A percentile compares a stretch with the other conserved stretches of the same genome.
phyloP scores from a whole-genome alignment of 768 basidiomycete species.

The Pleurotus citrinopileatus region DNA sequence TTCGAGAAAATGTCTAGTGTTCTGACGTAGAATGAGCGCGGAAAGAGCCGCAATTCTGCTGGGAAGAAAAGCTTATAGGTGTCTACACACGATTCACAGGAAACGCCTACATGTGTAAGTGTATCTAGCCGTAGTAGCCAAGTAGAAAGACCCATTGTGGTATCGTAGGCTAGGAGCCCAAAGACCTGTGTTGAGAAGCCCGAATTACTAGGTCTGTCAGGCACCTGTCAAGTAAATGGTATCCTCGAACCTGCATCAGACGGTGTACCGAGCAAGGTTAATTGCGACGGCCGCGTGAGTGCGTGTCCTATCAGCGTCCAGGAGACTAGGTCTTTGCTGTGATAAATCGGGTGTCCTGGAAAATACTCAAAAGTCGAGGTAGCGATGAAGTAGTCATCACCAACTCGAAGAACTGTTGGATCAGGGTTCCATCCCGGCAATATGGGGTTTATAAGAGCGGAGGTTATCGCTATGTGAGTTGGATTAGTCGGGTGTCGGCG shows the following conservation, averaged over 20 bases:
- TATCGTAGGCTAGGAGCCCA: conserved; percentile 36
- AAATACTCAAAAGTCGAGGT: conserved; percentile 39
- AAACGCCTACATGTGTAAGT: conserved; percentile 32
- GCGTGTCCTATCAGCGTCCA: conserved; percentile 38
- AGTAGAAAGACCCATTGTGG: conserved; percentile 32
- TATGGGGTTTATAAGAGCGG: conserved; percentile 30
- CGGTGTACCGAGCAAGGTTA: conserved; percentile 33
- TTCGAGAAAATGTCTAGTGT: conserved; percentile 36
- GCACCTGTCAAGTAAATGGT: neutral
- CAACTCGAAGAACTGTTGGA: conserved; percentile 36
- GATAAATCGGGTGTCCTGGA: conserved; percentile 40
- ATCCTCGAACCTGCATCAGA: conserved; percentile 31
- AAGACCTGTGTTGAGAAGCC: conserved; percentile 18
- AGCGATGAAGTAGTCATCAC: conserved; percentile 34
- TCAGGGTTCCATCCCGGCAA: conserved; percentile 41
- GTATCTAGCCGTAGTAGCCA: conserved; percentile 34
- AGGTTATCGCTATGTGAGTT: neutral
- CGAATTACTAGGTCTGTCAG: neutral
- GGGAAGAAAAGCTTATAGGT: neutral
- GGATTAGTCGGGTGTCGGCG: no score
- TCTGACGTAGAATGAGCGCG: conserved; percentile 36
- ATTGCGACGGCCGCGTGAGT: conserved; percentile 31
- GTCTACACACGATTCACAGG: neutral
- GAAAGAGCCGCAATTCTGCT: conserved; percentile 36
- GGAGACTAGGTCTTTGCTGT: conserved; percentile 31